Base-by-base conservation (phyloP, 164 flowering plant genomes). In the Buxus sempervirens region DNA sequence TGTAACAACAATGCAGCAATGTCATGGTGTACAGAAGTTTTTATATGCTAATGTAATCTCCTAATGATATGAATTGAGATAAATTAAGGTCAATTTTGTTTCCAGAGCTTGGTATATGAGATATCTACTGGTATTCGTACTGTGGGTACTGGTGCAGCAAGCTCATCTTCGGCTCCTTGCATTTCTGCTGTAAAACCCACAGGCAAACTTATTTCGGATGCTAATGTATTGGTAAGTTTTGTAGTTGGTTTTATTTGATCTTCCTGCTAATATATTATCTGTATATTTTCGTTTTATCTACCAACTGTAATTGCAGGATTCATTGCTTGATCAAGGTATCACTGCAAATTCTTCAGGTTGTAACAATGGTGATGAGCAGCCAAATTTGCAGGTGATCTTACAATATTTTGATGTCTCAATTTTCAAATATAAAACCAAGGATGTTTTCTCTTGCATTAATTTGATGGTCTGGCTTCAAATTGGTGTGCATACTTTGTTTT, bases 101-200 rank as follows among this genome's bases (percentile, higher is more conserved):
- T 60, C 25, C 26, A 91, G 98, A 78, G 82, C 69, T 65, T 94
- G 60, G 61, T 94, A 61, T 88, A 86, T 74, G 96, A 90, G 83
- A 87, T 91, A 41, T 82, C 88, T 42, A 57, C 89, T 32, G 82
- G 92, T 63, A 84, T 88, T 67, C 96, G 71, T 45, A 75, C 78
- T 58, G 82, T 72, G 23, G 79, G 80, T 59, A 67, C 84, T 55
- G 88, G 82, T 73, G 82, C 80, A 59, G 86, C 94, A 72, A 90
- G 98, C 80, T 88, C 98, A 36, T 93, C 98, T 22, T 86, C 89
- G 66, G 83, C 82, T 61, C 86, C 81, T 69, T 67, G 68, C 71
- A 64, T 74, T 72, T 72, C 84, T 68, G 64, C 72, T 54, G 54
- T 84, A 66, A 83, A 85, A 74, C 76, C 82, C 49, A 81, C 86